Percentiles rank a stretch among this genome's conserved stretches.
Conservation (phyloP, 2,329 filamentous ascomycete species). For the Stemphylium vesicarium region DNA sequence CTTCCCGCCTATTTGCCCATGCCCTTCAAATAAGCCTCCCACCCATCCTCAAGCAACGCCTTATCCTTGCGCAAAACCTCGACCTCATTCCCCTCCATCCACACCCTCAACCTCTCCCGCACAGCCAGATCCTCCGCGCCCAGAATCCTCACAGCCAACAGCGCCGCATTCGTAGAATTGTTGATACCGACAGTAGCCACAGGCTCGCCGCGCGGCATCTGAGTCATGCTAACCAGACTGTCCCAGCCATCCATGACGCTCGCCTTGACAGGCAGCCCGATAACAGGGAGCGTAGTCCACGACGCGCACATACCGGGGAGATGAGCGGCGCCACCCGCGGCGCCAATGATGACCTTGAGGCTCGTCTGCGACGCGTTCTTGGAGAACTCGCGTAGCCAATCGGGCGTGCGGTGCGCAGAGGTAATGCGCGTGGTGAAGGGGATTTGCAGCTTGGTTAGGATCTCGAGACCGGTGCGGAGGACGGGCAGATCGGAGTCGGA, state of each 20-base stretch:
- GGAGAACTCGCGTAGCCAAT: slow-evolving; percentile 56
- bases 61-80: slow-evolving; percentile 70
- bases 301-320: slow-evolving; percentile 60
- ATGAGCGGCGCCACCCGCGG: slow-evolving; percentile 58
- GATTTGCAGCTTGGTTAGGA: slow-evolving; percentile 73
- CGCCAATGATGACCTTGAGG: slow-evolving; percentile 57
- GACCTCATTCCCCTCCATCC: slow-evolving; percentile 66
- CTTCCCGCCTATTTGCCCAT: slow-evolving; percentile 51
- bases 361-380: slow-evolving; percentile 46
- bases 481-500: slow-evolving; percentile 78
- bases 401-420: slow-evolving; percentile 66
- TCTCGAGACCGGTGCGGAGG: slow-evolving; percentile 68
- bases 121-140: slow-evolving; percentile 60
- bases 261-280: slow-evolving; percentile 59
- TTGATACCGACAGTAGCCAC: slow-evolving; percentile 55
- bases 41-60: slow-evolving; percentile 63
- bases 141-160: slow-evolving; percentile 55
- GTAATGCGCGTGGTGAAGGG: slow-evolving; percentile 77
- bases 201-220: slow-evolving; percentile 58
- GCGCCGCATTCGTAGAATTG: slow-evolving; percentile 54
- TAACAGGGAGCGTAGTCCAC: slow-evolving; percentile 58
- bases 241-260: slow-evolving; percentile 58
- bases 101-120: slow-evolving; percentile 64
- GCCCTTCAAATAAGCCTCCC: slow-evolving; percentile 59
- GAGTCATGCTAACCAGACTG: slow-evolving; percentile 57